These are phyloP conservation scores for Salicornia ramosissima DNA, from an alignment of 148 eudicot genomes.

Conservation along the genomic window DNA sequence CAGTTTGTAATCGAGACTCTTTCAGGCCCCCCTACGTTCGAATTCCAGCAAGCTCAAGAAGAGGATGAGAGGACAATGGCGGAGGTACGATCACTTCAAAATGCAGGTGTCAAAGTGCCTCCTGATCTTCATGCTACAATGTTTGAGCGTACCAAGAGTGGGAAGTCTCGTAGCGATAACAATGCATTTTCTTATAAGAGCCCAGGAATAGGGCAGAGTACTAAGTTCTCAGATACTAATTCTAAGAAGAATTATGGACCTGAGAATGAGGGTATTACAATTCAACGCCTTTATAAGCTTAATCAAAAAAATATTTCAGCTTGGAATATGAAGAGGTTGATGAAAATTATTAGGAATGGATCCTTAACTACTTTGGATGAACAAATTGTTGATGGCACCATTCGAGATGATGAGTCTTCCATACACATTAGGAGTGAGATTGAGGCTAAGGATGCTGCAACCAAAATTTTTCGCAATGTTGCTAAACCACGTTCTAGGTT, in stretches of 20 bases:
- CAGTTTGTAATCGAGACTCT: slow-evolving; percentile 77
- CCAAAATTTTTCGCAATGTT: slow-evolving; percentile 83
- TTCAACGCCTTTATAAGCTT: slow-evolving; percentile 56
- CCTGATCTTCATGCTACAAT: slow-evolving; percentile 37
- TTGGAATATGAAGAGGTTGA: slow-evolving; percentile 91
- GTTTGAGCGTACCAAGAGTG: slow-evolving; percentile 28
- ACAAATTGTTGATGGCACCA: slow-evolving; percentile 31
- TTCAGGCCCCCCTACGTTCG: slow-evolving; percentile 61
- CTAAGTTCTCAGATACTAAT: slow-evolving; percentile 27
- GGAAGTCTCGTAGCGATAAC: slow-evolving; percentile 11
- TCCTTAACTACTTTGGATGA: slow-evolving; percentile 68
- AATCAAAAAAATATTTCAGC: slow-evolving; percentile 81
- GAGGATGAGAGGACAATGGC: slow-evolving; percentile 47
- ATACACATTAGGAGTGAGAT: slow-evolving; percentile 63
- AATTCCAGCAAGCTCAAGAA: slow-evolving; percentile 32
- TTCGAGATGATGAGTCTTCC: slow-evolving; percentile 44
- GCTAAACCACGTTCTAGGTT: slow-evolving; percentile 60
- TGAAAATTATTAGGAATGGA: slow-evolving; percentile 60
- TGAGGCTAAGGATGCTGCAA: slow-evolving; percentile 86
- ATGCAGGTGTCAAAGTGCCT: slow-evolving; percentile 46
- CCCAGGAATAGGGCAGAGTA: slow-evolving; percentile 29
- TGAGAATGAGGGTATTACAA: slow-evolving; percentile 37
- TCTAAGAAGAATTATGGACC: slow-evolving; percentile 34
- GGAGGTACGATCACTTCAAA: slow-evolving; percentile 46
- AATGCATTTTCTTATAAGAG: slow-evolving; percentile 21